These are phyloP conservation scores for Gossypium sturtianum DNA, from an alignment of 345 rosid species.

Conservation along the genomic window DNA sequence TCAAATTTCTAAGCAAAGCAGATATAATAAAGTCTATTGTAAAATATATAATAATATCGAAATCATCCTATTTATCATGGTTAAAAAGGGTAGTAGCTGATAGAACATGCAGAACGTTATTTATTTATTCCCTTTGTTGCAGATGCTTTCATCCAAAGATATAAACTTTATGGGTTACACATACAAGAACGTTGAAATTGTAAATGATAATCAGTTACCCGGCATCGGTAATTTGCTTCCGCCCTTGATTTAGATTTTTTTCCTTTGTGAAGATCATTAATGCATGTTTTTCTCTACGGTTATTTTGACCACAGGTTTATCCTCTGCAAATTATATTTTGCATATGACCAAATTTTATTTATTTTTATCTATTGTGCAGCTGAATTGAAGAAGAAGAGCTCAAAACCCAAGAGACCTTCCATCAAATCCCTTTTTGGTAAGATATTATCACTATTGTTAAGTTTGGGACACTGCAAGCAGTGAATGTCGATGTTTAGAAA, in stretches of 20 bases:
- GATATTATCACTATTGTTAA: background rate
- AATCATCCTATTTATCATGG: background rate
- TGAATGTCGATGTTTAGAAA: background rate
- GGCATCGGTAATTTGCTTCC: constrained; percentile 65
- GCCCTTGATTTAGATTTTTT: background rate
- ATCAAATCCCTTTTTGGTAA: constrained; percentile 95
- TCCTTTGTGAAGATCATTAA: constrained; percentile 1
- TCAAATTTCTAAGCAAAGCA: background rate
- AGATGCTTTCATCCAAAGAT: constrained; percentile 98
- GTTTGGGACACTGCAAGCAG: background rate
- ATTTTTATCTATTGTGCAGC: constrained; percentile 30
- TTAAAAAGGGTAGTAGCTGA: background rate
- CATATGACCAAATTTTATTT: background rate
- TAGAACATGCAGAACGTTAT: background rate
- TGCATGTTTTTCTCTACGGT: background rate
- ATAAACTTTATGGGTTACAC: constrained; percentile 95
- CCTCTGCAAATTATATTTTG: background rate
- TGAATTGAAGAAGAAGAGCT: constrained; percentile 80
- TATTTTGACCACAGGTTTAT: background rate
- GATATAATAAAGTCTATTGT: background rate
- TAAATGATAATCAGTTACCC: constrained; percentile 75
- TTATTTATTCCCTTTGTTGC: constrained; percentile 19
- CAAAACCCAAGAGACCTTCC: constrained; percentile 84
- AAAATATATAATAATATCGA: background rate
- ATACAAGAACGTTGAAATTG: constrained; percentile 91